These are phyloP conservation scores for Phytophthora foliorum DNA, from an alignment of 352 stramenopile species.

Conservation along the genomic window DNA sequence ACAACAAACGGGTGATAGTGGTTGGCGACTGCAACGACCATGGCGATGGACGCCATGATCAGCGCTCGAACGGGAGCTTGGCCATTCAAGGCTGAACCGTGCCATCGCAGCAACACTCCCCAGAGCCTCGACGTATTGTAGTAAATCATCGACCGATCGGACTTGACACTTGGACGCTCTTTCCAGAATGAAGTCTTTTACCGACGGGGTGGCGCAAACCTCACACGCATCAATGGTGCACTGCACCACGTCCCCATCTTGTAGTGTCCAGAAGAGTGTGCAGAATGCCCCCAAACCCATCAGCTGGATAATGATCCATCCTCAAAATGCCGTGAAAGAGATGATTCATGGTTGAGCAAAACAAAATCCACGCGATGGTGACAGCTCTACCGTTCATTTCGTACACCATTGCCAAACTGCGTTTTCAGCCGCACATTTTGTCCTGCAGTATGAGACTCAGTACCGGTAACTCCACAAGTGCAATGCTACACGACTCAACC, in stretches of 20 bases:
- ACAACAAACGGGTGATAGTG: conserved; percentile 67
- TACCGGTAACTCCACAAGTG: too few relatives aligned
- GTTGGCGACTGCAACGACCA: conserved; percentile 56
- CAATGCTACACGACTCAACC: too few relatives aligned
- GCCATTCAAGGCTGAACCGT: conserved; percentile 75
- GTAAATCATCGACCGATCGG: conserved; percentile 66
- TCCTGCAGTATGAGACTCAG: too few relatives aligned
- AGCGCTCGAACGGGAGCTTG: conserved; percentile 68
- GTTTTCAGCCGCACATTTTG: too few relatives aligned
- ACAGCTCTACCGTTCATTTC: too few relatives aligned
- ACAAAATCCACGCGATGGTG: conserved; percentile 13
- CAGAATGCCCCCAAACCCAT: conserved; percentile 25
- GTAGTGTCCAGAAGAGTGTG: conserved; percentile 26
- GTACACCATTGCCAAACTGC: too few relatives aligned
- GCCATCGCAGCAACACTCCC: conserved; percentile 64
- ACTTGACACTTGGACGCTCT: conserved; percentile 10
- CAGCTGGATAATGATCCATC: conserved; percentile 11
- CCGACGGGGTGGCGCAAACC: conserved; percentile 10
- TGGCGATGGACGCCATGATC: conserved; percentile 65
- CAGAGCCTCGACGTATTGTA: conserved; percentile 66
- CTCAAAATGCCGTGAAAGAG: conserved; percentile 6
- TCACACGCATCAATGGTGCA: conserved; percentile 5
- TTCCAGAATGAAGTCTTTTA: conserved; percentile 21
- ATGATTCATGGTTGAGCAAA: conserved; percentile 9
- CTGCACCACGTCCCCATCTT: conserved; percentile 13